phyloP scores from a whole-genome alignment of 305 asterid genomes.

The Fraxinus baroniana region DNA sequence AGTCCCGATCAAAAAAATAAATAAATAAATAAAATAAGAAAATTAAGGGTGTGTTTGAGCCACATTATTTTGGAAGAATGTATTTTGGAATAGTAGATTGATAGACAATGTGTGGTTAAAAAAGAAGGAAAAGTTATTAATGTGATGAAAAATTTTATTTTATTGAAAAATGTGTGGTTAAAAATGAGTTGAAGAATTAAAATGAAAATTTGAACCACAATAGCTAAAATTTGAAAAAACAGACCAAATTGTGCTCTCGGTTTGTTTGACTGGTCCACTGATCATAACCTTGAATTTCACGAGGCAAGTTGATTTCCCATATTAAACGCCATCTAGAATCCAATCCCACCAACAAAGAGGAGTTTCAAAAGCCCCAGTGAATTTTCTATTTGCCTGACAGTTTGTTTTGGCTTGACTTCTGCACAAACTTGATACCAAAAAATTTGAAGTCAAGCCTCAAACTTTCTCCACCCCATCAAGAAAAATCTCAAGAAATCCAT shows the following conservation, averaged over 20 bases:
- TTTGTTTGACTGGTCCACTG: neutral
- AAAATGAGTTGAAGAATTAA: no score
- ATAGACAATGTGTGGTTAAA: no score
- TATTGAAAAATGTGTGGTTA: no score
- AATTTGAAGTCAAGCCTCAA: conserved; percentile 20
- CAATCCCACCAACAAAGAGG: conserved; percentile 13
- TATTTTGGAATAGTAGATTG: no score
- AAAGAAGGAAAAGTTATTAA: no score
- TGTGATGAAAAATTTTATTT: no score
- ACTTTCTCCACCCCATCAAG: conserved; percentile 10
- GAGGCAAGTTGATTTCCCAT: neutral
- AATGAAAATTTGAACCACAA: no score
- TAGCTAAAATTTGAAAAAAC: neutral
- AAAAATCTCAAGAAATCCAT: conserved; percentile 31
- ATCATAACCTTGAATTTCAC: neutral
- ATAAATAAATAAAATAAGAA: neutral
- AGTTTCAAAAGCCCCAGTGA: neutral
- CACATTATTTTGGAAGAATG: no score
- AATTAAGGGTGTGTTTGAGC: no score
- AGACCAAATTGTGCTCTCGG: neutral
- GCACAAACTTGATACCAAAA: neutral
- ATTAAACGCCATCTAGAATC: conserved; percentile 12
- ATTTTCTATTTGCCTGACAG: conserved; percentile 2
- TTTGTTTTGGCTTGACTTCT: conserved; percentile 7
- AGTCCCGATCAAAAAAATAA: neutral